Evolutionary conservation across 441 rosid species (phyloP).

Genomic region (Populus tomentosa): DNA sequence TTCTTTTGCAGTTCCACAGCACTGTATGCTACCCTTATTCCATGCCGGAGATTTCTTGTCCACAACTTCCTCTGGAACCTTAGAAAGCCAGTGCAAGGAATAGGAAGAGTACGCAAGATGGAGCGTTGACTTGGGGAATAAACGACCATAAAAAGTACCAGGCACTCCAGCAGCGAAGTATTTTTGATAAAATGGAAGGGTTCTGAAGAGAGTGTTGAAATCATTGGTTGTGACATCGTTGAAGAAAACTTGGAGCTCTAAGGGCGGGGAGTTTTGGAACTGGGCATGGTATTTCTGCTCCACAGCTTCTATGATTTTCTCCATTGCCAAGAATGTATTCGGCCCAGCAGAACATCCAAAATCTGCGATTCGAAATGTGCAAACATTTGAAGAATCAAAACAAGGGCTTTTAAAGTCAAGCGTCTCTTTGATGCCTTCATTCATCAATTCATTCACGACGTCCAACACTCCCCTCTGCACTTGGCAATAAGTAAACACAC

Average conservation of each 20-base stretch:
- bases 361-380: slow-evolving; percentile 8
- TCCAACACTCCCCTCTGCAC: not conserved
- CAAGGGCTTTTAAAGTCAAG: not conserved
- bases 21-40: no score
- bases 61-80: not conserved
- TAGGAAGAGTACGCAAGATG: slow-evolving; percentile 22
- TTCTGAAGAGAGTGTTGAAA: not conserved
- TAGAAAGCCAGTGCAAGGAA: slow-evolving; percentile 29
- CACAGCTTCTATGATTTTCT: not conserved
- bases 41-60: no score
- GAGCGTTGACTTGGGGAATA: slow-evolving; percentile 22
- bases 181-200: not conserved
- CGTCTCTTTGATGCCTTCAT: not conserved
- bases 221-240: no score
- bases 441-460: not conserved
- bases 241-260: no score
- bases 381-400: not conserved
- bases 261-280: no score
- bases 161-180: slow-evolving; percentile 10
- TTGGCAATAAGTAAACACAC: not conserved
- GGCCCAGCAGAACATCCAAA: slow-evolving; percentile 26
- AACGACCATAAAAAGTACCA: slow-evolving; percentile 5
- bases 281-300: no score
- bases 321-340: slow-evolving; percentile 16
- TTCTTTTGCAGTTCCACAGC: no score